These are phyloP conservation scores for Crithidia bombi DNA, from an alignment of 208 protist genomes.

Conservation along the genomic window DNA sequence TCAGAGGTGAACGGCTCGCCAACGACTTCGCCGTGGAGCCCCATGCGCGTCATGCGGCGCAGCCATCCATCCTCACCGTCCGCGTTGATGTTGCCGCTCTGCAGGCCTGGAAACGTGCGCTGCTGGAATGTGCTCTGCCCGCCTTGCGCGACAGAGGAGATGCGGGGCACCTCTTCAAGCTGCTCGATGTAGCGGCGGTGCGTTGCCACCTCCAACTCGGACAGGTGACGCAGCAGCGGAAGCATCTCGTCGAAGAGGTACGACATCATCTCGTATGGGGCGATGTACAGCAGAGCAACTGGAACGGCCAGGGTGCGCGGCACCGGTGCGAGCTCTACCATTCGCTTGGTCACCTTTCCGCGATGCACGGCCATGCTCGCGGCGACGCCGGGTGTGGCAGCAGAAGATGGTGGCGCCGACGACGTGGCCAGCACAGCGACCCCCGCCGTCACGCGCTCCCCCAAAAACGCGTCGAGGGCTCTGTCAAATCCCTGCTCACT, in stretches of 20 bases:
- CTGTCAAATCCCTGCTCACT: slow-evolving; percentile 76
- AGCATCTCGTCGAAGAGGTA: slow-evolving; percentile 90
- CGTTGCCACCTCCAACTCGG: slow-evolving; percentile 76
- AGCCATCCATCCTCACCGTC: slow-evolving; percentile 22
- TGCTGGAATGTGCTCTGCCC: slow-evolving; percentile 11
- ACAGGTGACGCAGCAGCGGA: slow-evolving; percentile 61
- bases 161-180: slow-evolving; percentile 49
- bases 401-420: background rate
- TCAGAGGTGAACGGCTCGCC: slow-evolving; percentile 73
- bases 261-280: slow-evolving; percentile 79
- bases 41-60: slow-evolving; percentile 7
- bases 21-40: slow-evolving; percentile 25
- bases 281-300: slow-evolving; percentile 64
- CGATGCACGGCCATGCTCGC: slow-evolving; percentile 30
- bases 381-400: background rate
- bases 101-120: background rate
- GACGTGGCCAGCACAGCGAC: background rate
- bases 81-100: background rate
- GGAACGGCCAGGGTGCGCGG: slow-evolving; percentile 61
- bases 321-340: slow-evolving; percentile 76
- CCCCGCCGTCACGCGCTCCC: slow-evolving; percentile 34
- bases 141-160: slow-evolving; percentile 6
- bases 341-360: slow-evolving; percentile 78
- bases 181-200: slow-evolving; percentile 65
- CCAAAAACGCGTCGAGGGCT: slow-evolving; percentile 77